A percentile compares a stretch with the other conserved stretches of the same genome.
These are phyloP conservation scores for Aspergillus conjunctus DNA, from an alignment of 495 filamentous ascomycete species.

Conservation along the genomic window DNA sequence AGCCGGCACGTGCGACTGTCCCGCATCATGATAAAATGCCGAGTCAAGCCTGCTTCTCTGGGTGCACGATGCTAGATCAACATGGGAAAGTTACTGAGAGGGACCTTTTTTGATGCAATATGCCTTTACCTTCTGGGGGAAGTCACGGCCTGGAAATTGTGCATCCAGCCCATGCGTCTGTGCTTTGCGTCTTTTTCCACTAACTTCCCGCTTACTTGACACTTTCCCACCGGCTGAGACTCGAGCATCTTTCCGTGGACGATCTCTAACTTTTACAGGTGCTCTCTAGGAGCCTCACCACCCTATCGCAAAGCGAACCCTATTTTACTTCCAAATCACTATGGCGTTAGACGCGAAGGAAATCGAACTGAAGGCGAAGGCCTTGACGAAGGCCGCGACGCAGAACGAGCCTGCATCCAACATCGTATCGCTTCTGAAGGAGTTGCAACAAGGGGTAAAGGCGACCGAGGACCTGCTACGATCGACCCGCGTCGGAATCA, in stretches of 20 bases:
- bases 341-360: constrained; percentile 77
- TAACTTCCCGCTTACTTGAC: constrained; percentile 2
- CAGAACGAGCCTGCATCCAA: constrained; percentile 64
- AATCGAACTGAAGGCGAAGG: constrained; percentile 69
- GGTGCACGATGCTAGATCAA: background rate
- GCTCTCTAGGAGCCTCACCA: background rate
- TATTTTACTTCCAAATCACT: constrained; percentile 1
- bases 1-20: constrained; percentile 17
- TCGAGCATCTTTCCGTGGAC: background rate
- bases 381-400: constrained; percentile 73
- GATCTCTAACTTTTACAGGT: constrained; percentile 2
- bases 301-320: background rate
- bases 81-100: background rate
- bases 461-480: constrained; percentile 85
- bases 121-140: too few relatives aligned
- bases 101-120: background rate
- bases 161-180: background rate
- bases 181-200: constrained; percentile 6
- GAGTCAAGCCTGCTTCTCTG: background rate
- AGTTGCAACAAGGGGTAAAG: constrained; percentile 72
- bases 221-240: background rate
- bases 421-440: constrained; percentile 70
- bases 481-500: constrained; percentile 87
- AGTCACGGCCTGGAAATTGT: too few relatives aligned
- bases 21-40: background rate